Percentiles rank a stretch among this genome's conserved stretches.
Conservation (phyloP, 202 grass and related monocot genomes). For the Musa balbisiana region DNA sequence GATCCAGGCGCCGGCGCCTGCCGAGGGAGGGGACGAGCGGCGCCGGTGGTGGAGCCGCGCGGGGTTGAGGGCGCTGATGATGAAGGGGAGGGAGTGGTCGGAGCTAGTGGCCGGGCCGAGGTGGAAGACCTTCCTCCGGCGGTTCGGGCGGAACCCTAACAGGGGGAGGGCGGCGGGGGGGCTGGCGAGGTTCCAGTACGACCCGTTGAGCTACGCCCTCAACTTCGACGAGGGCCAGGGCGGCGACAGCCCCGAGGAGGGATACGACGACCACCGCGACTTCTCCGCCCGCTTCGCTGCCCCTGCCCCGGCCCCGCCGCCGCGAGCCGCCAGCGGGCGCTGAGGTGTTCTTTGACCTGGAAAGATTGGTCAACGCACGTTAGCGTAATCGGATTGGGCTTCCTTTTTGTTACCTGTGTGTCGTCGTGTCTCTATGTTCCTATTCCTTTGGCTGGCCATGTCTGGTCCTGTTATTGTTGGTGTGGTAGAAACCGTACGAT, state of each 20-base stretch:
- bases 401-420: background rate
- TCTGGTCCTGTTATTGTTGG: too few species aligned
- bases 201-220: conserved; percentile 19
- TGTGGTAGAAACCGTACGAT: too few species aligned
- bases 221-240: conserved; percentile 24
- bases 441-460: too few species aligned
- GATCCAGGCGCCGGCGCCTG: background rate
- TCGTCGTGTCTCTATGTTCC: too few species aligned
- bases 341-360: background rate
- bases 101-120: conserved; percentile 16
- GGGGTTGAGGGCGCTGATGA: background rate
- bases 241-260: background rate
- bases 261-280: background rate
- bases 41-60: conserved; percentile 1
- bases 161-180: conserved; percentile 1
- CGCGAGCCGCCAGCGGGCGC: background rate
- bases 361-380: background rate
- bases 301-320: background rate
- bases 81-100: conserved; percentile 21
- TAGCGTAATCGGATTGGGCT: background rate
- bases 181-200: conserved; percentile 10
- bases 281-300: conserved; percentile 11
- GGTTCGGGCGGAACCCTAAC: conserved; percentile 20
- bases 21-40: background rate
- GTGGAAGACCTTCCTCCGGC: conserved; percentile 23